phyloP scores from a whole-genome alignment of 805 yeast genomes.

The Candida pseudoglaebosa region DNA sequence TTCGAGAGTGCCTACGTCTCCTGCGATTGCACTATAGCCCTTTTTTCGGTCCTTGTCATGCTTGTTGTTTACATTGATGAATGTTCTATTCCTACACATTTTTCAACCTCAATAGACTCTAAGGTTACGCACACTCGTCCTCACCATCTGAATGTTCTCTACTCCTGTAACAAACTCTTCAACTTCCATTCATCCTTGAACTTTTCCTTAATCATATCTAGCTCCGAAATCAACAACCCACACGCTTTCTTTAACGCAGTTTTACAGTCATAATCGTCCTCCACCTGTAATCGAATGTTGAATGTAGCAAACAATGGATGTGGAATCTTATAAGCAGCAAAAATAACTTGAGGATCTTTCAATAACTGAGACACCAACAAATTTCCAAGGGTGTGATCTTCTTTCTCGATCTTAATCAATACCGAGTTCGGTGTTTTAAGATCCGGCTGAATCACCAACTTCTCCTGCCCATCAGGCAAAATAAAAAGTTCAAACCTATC shows the following conservation, averaged over 20 bases:
- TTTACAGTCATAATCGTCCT: slow-evolving; percentile 88
- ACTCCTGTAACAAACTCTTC: slow-evolving; percentile 55
- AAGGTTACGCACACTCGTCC: too few relatives aligned
- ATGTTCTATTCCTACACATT: too few relatives aligned
- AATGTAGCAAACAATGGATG: slow-evolving; percentile 97
- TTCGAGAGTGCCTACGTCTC: too few relatives aligned
- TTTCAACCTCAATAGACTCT: too few relatives aligned
- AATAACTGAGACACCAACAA: slow-evolving; percentile 80
- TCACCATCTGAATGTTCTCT: background rate
- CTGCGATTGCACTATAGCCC: too few relatives aligned
- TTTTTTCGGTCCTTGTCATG: too few relatives aligned
- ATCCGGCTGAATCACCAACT: slow-evolving; percentile 90
- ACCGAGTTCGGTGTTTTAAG: slow-evolving; percentile 94
- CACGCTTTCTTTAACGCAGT: slow-evolving; percentile 91
- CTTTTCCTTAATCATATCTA: slow-evolving; percentile 68
- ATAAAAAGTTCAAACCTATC: slow-evolving; percentile 96
- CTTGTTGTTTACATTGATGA: too few relatives aligned
- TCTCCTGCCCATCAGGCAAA: slow-evolving; percentile 95
- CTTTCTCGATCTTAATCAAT: slow-evolving; percentile 88
- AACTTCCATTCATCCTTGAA: slow-evolving; percentile 93
- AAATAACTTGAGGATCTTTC: slow-evolving; percentile 83
- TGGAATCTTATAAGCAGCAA: slow-evolving; percentile 96
- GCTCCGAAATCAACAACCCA: slow-evolving; percentile 72
- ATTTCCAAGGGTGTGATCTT: slow-evolving; percentile 96
- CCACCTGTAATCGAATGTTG: slow-evolving; percentile 91